Evolutionary conservation across 257 asterid species (phyloP).

Genomic region (Solanum virginianum): DNA sequence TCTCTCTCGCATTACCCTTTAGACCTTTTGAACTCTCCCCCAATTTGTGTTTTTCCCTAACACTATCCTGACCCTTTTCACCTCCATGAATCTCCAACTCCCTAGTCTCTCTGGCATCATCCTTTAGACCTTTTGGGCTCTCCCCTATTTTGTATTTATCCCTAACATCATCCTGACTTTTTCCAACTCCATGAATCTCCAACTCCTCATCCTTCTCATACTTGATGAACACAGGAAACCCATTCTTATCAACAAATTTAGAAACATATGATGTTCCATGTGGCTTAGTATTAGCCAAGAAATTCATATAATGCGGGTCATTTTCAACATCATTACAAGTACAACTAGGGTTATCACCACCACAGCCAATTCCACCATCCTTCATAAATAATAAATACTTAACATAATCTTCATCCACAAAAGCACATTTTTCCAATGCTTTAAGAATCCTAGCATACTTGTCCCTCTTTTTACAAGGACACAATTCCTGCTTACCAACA

Average conservation of each 20-base stretch:
- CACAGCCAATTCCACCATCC: background rate
- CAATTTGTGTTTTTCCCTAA: background rate
- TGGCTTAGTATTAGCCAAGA: background rate
- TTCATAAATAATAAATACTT: background rate
- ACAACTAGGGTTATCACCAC: background rate
- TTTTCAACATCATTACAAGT: background rate
- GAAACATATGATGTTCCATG: constrained; percentile 4
- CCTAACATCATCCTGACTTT: too few species aligned
- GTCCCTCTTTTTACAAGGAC: background rate
- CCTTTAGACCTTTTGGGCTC: too few species aligned
- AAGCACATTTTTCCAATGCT: background rate
- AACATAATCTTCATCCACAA: background rate
- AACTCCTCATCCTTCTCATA: background rate
- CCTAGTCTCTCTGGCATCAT: background rate
- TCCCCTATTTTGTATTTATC: too few species aligned
- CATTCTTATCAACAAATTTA: background rate
- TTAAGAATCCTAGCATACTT: background rate
- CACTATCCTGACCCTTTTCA: background rate
- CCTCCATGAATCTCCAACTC: background rate
- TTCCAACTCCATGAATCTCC: background rate
- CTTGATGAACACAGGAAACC: background rate
- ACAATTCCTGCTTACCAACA: background rate
- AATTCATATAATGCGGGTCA: constrained; percentile 11
- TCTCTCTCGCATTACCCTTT: background rate
- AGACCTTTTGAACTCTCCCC: background rate